phyloP scores from a whole-genome alignment of 805 yeast genomes.

The Spathaspora sp. region DNA sequence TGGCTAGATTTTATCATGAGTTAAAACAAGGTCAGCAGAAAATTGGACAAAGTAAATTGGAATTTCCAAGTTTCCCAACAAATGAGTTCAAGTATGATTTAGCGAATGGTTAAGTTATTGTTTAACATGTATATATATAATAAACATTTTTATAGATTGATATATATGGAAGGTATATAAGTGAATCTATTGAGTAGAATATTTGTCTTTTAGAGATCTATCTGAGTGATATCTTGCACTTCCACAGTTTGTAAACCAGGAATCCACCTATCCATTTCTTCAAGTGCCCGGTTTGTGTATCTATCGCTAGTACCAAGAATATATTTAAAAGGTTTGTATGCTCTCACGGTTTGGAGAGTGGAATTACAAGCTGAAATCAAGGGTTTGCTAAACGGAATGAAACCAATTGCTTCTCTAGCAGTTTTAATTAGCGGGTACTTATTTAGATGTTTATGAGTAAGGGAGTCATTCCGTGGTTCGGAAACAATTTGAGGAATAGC shows the following conservation, averaged over 20 bases:
- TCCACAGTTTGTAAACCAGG: constrained; percentile 60
- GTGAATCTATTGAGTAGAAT: too few species aligned
- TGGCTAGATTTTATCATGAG: constrained; percentile 61
- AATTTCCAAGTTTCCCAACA: neutral
- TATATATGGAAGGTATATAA: too few species aligned
- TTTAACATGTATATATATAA: too few species aligned
- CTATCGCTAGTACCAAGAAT: constrained; percentile 48
- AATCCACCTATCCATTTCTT: constrained; percentile 49
- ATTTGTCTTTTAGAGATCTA: too few species aligned
- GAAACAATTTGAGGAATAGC: too few species aligned
- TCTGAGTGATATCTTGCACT: constrained; percentile 44
- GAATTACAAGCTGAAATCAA: constrained; percentile 29
- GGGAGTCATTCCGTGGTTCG: too few species aligned
- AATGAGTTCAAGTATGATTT: too few species aligned
- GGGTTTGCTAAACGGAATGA: constrained; percentile 34
- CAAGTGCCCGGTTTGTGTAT: constrained; percentile 52
- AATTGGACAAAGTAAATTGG: neutral
- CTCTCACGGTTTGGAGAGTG: constrained; percentile 15
- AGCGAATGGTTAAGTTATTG: too few species aligned
- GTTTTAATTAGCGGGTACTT: constrained; percentile 47
- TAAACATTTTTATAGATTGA: too few species aligned
- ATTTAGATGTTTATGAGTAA: constrained; percentile 30
- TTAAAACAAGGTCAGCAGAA: constrained; percentile 21
- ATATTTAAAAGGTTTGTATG: constrained; percentile 37
- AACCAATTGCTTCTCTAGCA: constrained; percentile 28